These are phyloP conservation scores for Paramecium bursaria DNA, from an alignment of 73 alveolate genomes.

Conservation along the genomic window DNA sequence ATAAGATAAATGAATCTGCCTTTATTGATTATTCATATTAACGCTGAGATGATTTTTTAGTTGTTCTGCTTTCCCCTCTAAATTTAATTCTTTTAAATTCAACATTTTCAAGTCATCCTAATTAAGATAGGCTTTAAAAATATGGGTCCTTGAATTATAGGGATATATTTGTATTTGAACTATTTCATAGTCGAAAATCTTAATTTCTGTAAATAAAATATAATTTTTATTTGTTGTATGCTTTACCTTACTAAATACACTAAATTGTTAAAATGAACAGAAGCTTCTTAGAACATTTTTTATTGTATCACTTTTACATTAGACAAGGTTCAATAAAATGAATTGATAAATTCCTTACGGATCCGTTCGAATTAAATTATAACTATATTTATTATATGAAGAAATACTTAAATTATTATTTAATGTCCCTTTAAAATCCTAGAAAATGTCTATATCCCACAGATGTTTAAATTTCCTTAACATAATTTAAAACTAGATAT, in stretches of 20 bases:
- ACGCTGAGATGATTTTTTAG: conserved; percentile 2
- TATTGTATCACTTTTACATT: not conserved
- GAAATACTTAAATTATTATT: conserved; percentile 12
- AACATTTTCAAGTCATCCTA: conserved; percentile 12
- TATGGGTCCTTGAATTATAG: not conserved
- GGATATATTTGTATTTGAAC: conserved; percentile 18
- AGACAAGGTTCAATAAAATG: conserved; percentile 14
- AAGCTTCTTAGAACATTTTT: conserved; percentile 28
- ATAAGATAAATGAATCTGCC: not conserved
- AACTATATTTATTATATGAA: not conserved
- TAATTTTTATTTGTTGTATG: not conserved
- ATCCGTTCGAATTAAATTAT: not conserved
- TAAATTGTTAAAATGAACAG: conserved; percentile 2
- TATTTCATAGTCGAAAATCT: not conserved
- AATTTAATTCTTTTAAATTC: not conserved
- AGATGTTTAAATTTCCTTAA: too few relatives aligned
- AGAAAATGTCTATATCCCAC: too few relatives aligned
- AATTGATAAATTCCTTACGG: not conserved
- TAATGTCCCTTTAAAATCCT: conserved; percentile 26
- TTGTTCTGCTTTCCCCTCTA: conserved; percentile 3
- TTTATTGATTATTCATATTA: not conserved
- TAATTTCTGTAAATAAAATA: conserved; percentile 7
- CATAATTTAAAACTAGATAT: too few relatives aligned
- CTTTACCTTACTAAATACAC: conserved; percentile 3
- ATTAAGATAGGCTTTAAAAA: conserved; percentile 46